Base-by-base conservation (phyloP, 1,139 yeast genomes). In the Lodderomyces orthopsilosis region DNA sequence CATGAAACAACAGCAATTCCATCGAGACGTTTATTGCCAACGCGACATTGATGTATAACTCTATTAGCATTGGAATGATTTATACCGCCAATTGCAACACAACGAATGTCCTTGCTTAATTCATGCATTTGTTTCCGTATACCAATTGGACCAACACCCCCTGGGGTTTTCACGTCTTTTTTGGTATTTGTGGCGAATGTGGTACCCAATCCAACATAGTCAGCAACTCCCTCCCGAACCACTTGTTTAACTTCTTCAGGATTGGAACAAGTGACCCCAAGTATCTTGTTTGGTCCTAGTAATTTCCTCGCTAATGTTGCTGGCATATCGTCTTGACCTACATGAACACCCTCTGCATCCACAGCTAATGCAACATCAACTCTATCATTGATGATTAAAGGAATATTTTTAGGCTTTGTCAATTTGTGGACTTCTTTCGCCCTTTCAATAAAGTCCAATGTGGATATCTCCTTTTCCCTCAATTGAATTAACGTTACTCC, bases 321-420 rank as follows among this genome's bases (percentile, higher is more conserved):
- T 2, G 76, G 76, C 88, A 91, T 86, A 58, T 91, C 98, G 46
- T 85, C 93, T 61, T 90, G 97, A 1, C 98, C 98, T 17, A 91
- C 89, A 65, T 91, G 98, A 13, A 91, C 85, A 28, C 96, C 96
- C 47, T 90, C 96, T 0, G 96, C 96, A 54, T 79, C 94, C 43
- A 88, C 72, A 0, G 97, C 97, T 41, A 90, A 66, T 0, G 96
- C 97, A 6, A 91, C 89, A 57, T 91, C 98, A 6, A 89, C 77
- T 38, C 97, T 68, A 58, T 91, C 97, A 56, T 91, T 89, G 56
- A 91, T 90, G 27, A 91, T 80, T 50, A 91, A 68, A 0, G 97
- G 97, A 15, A 91, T 80, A 0, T 77, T 75, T 37, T 72, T 75
- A 34, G 64, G 59, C 37, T 68, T 63, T 30, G 96, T 87, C 41